Conservation (phyloP, 495 filamentous ascomycete genomes). For the Penicillium arizonense region DNA sequence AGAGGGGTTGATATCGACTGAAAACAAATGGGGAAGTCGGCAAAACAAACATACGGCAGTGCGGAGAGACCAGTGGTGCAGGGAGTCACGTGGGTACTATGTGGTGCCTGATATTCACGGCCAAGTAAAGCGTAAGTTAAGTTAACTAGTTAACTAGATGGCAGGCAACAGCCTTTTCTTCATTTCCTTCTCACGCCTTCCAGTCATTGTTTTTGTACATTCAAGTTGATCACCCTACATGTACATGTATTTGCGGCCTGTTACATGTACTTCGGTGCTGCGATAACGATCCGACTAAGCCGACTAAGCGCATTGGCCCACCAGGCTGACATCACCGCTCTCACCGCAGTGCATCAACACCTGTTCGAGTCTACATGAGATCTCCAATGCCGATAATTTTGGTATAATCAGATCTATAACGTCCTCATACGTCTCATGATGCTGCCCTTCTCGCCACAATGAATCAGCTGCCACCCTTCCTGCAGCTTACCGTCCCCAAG, state of each 20-base stretch:
- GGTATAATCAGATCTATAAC: neutral
- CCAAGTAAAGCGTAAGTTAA: neutral
- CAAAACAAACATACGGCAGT: constrained; percentile 40
- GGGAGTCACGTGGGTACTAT: constrained; percentile 12
- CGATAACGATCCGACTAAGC: neutral
- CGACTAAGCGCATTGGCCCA: constrained; percentile 22
- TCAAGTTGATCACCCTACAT: too few relatives aligned
- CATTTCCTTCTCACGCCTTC: too few relatives aligned
- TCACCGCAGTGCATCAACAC: constrained; percentile 17
- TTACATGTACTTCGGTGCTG: neutral
- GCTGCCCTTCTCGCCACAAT: constrained; percentile 26
- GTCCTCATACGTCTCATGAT: constrained; percentile 23
- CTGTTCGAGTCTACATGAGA: neutral
- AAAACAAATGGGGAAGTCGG: constrained; percentile 35
- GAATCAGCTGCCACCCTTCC: constrained; percentile 19
- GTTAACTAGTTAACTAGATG: too few relatives aligned
- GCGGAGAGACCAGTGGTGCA: constrained; percentile 15
- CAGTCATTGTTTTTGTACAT: too few relatives aligned
- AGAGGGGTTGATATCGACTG: constrained; percentile 5
- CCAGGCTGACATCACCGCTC: constrained; percentile 26
- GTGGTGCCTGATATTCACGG: constrained; percentile 7
- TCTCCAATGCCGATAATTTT: neutral
- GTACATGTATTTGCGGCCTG: neutral
- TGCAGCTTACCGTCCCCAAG: constrained; percentile 24
- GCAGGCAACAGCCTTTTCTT: too few relatives aligned